Evolutionary conservation across 805 yeast genomes (phyloP), one percentile per base, ranked within the genome.

Genomic region (Hanseniaspora occidentalis): DNA sequence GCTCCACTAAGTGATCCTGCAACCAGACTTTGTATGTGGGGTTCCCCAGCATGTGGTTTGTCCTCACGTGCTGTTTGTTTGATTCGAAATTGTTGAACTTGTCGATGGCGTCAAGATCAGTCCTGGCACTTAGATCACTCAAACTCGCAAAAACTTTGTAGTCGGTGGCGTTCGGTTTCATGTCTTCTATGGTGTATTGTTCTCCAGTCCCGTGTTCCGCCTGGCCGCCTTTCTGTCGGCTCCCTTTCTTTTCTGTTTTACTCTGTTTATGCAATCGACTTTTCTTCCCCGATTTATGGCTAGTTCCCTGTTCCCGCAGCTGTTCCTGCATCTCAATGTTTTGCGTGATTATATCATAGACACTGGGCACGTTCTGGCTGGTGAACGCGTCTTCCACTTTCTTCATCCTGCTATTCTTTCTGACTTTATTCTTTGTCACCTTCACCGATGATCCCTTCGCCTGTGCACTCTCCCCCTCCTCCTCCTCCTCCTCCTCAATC

Each of bases 1-100:
- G 84, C 45, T 80, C 82, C 21, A 92, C 83, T 54, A 81, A 86
- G 56, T 62, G 73, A 35, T 71, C 70, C 26, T 85, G 73, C 47
- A 88, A 76, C 50, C 78, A 85, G 19, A 88, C 77, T 42, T 72
- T 29, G 18, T n/a, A 29, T n/a, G 33, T 8, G 6, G 9, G 33
- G 6, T 16, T 16, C 18, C 16, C 18, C 18, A 4, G 11, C n/a
- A 8, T 5, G 8, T 13, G 8, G 10, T 4, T 14, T 13, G 11
- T 25, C 10, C 4, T 3, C 13, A 14, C 3, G 33, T 13, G 6
- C 17, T n/a, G 9, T n/a, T 7, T 29, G 8, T 10, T n/a, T n/a
- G 33, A 14, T 9, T n/a, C 18, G 16, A 29, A 14, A 14, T 29
- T 29, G 3, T n/a, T 8, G 8, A n/a, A 18, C 16, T 9, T 29